phyloP scores from a whole-genome alignment of 345 rosid species.

The Triadica sebifera region DNA sequence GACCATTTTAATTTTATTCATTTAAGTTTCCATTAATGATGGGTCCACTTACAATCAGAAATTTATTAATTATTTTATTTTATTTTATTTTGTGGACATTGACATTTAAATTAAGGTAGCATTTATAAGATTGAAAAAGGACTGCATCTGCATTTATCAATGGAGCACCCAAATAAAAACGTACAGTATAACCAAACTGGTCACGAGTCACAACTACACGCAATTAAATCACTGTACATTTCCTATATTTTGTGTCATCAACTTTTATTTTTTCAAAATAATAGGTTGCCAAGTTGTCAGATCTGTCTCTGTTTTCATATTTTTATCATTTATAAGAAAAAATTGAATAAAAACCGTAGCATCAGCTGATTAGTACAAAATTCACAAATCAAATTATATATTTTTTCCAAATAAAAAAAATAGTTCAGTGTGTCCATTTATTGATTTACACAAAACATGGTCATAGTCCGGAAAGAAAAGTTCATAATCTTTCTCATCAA shows the following conservation, averaged over 20 bases:
- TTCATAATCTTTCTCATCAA: neutral
- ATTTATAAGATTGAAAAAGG: neutral
- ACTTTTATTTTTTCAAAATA: neutral
- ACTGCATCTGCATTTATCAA: neutral
- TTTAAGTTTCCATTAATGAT: too few relatives aligned
- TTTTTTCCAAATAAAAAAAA: neutral
- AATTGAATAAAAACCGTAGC: neutral
- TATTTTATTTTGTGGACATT: too few relatives aligned
- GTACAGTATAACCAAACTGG: neutral
- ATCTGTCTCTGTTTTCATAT: neutral
- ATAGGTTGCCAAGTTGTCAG: neutral
- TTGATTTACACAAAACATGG: neutral
- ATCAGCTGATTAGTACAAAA: too few relatives aligned
- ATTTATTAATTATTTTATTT: too few relatives aligned
- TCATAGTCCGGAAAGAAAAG: neutral
- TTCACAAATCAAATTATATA: too few relatives aligned
- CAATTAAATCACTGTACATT: slow-evolving; percentile 3
- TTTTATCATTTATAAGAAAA: neutral
- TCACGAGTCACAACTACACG: neutral
- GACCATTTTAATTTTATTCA: too few relatives aligned
- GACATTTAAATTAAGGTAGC: neutral
- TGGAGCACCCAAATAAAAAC: neutral
- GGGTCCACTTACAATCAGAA: too few relatives aligned
- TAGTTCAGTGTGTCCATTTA: neutral
- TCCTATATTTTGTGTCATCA: neutral